Evolutionary conservation across 768 basidiomycete genomes (phyloP), one percentile per base, ranked within the genome.

Genomic region (Kwoniella mangroviensis): DNA sequence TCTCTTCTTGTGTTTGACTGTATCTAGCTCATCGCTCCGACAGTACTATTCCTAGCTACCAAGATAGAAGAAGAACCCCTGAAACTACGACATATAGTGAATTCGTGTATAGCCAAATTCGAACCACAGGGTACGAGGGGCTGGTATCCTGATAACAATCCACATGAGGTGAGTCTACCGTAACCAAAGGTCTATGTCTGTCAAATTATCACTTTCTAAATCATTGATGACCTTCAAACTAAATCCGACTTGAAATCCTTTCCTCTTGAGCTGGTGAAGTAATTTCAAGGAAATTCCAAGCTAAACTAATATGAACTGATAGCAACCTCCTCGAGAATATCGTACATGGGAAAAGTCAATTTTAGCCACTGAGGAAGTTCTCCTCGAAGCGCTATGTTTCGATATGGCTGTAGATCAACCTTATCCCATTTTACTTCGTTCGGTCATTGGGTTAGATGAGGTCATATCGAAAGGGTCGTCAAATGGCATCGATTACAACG

Each of bases 41-140:
- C 83, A 1, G 71, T 79, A 4, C 54, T 79, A n/a, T 83, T 83
- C 74, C 73, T 83, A 61, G 79, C 80, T 0, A 69, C 71, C 49
- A 83, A 83, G 65, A 72, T 77, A 13, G 82, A 81, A 57, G 83
- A 83, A 58, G 71, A 78, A 41, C 76, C 78, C 0, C 26, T 73
- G 5, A 76, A 79, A 49, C 66, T 79, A 15, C 67, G 79, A 17
- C 58, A 73, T 55, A 71, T 81, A 52, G 68, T 72, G 4, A 76
- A 75, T 42, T 5, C 60, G 0, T 81, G 65, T 59, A 52, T 74
- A 26, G 22, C 6, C 6, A 77, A 77, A 40, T 80, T 75, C 53
- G 73, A 28, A 56, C 24, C 34, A 13, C 4, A 65, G 61, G 22
- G 22, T 49, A 51, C 51, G 9, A 53, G 63, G 24, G 42, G 54